Conservation (phyloP, 495 filamentous ascomycete species). For the Clavariopsis aquatica region DNA sequence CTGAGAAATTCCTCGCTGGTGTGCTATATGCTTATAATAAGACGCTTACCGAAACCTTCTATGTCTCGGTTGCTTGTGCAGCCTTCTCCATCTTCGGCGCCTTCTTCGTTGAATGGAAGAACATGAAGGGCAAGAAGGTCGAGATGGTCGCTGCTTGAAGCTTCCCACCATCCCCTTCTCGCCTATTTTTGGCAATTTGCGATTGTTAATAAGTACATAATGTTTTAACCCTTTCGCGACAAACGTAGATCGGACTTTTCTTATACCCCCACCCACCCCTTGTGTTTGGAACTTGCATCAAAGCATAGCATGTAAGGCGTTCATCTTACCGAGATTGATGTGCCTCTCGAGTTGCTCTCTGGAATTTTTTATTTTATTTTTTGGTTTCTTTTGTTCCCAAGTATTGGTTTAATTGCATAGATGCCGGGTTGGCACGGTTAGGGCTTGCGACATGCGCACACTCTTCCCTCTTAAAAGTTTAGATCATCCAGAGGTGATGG, state of each 20-base stretch:
- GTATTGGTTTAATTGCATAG: slow-evolving; percentile 1
- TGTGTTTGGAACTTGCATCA: background rate
- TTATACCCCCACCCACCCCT: background rate
- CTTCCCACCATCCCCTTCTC: background rate
- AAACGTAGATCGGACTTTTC: background rate
- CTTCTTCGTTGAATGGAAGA: slow-evolving; percentile 70
- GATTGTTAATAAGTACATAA: background rate
- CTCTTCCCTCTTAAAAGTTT: too few species aligned
- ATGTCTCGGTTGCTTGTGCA: slow-evolving; percentile 66
- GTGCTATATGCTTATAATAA: slow-evolving; percentile 72
- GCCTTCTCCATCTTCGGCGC: slow-evolving; percentile 62
- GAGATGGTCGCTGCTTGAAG: slow-evolving; percentile 59
- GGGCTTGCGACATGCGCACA: too few species aligned
- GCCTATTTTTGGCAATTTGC: too few species aligned
- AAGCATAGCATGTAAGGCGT: slow-evolving; percentile 8
- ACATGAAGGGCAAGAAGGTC: slow-evolving; percentile 81
- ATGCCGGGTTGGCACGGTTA: background rate
- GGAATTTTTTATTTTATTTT: background rate
- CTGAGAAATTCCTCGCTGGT: slow-evolving; percentile 49
- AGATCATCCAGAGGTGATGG: too few species aligned
- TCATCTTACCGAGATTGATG: too few species aligned
- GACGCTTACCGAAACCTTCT: slow-evolving; percentile 67
- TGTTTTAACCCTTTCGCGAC: background rate
- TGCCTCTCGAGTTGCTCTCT: background rate
- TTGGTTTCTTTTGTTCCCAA: background rate